Base-by-base conservation (phyloP, 2,329 filamentous ascomycete species). In the Xylariomycetidae sp. region DNA sequence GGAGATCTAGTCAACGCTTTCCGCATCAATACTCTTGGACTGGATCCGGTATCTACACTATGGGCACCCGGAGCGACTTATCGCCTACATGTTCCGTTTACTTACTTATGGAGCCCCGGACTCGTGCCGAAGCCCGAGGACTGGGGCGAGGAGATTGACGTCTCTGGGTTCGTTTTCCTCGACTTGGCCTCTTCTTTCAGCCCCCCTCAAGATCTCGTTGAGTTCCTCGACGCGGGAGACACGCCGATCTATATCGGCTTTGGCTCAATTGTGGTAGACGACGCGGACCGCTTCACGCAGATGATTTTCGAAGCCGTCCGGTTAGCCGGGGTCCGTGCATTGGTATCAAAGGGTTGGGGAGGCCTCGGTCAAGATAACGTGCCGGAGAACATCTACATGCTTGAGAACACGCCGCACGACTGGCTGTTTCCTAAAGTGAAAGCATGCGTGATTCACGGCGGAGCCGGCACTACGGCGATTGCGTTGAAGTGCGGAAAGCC, bases 161-260 rank as follows among this genome's bases (percentile, higher is more conserved):
- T 88, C 15, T 78, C 82, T 2, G 85, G n/a, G 86, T 90, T 89
- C 48, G 82, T 88, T 4, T 90, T 89, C 49, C 69, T 88, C 1
- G 82, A 87, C 36, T 66, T 80, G 8, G 80, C 82, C 6, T 74
- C 74, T 4, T 64, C 67, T 2, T 85, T 77, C 47, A 60, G 67
- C 14, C 80, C 81, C 0, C 74, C 78, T 0, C 56, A 67, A 3
- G 66, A 70, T 1, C 62, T 85, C 1, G 57, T 62, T 3, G 53
- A 65, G 6, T 85, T 85, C 34, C 54, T 85, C 5, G 61, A 65
- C 14, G 64, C 59, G 5, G 77, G 74, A 2, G 69, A 77, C 2
- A 62, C 67, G 3, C 82, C 82, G 0, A 66, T 88, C 2, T 88
- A 88, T 42, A 85, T 88, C 31, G 84, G 84, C 0, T 88, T 88